Conservation (phyloP, 2,329 filamentous ascomycete species). For the Capronia americana region DNA sequence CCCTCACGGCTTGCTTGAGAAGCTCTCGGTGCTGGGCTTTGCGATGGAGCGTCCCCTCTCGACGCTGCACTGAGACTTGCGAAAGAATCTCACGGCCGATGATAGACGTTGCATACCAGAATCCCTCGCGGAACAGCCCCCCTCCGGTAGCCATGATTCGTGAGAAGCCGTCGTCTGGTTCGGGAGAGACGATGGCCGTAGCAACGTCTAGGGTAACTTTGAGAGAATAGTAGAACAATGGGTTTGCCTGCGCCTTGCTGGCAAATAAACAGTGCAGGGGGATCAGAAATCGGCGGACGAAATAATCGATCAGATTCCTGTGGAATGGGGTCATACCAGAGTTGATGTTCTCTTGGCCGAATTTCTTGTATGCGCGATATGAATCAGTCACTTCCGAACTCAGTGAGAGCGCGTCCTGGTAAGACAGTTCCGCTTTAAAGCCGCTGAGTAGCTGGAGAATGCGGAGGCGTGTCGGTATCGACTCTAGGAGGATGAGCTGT, state of each 20-base stretch:
- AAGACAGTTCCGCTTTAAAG: conserved; percentile 43
- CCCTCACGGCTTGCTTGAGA: conserved; percentile 37
- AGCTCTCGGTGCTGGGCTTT: conserved; percentile 25
- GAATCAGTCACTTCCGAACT: conserved; percentile 41
- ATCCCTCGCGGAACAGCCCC: conserved; percentile 47
- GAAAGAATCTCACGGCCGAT: conserved; percentile 57
- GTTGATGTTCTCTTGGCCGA: conserved; percentile 30
- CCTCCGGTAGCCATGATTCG: conserved; percentile 44
- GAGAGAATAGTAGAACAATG: conserved; percentile 48
- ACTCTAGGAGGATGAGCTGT: conserved; percentile 38
- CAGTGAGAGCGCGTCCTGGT: conserved; percentile 43
- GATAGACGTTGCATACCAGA: conserved; percentile 49
- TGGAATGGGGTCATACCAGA: conserved; percentile 47
- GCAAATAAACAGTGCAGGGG: conserved; percentile 57
- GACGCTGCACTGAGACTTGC: conserved; percentile 45
- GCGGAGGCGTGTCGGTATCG: conserved; percentile 33
- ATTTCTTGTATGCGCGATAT: conserved; percentile 40
- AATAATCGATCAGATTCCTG: conserved; percentile 58
- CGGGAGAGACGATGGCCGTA: conserved; percentile 46
- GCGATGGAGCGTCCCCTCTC: conserved; percentile 21
- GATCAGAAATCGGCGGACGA: conserved; percentile 62
- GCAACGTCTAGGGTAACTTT: conserved; percentile 48
- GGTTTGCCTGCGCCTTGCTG: conserved; percentile 43
- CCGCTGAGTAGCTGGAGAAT: conserved; percentile 41
- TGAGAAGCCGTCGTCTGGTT: conserved; percentile 39